Evolutionary conservation across 176 grass and related monocot species (phyloP).

Genomic region (Oryza longistaminata): DNA sequence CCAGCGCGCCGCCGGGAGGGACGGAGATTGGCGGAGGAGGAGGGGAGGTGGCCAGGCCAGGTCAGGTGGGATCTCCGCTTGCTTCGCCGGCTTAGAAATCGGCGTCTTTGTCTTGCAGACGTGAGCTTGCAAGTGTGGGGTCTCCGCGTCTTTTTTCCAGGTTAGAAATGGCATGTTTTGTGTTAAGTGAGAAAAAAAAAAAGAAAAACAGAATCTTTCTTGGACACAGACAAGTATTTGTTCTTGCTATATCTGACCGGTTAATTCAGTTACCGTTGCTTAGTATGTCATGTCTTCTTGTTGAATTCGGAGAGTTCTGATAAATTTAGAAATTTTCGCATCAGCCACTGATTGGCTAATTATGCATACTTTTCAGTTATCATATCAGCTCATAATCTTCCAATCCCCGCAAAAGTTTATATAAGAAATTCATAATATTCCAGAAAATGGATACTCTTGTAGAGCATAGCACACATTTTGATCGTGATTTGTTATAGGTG

Average conservation of each 20-base stretch:
- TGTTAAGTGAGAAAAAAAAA: not conserved
- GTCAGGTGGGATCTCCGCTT: not conserved
- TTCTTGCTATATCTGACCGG: not conserved
- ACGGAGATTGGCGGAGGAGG: not conserved
- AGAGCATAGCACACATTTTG: not conserved
- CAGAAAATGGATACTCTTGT: not conserved
- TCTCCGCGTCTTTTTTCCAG: not conserved
- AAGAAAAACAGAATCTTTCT: not conserved
- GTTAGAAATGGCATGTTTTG: not conserved
- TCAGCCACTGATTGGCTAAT: not conserved
- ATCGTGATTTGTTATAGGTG: constrained; percentile 19
- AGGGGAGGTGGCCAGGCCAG: not conserved
- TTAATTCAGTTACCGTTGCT: not conserved
- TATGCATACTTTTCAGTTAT: not conserved
- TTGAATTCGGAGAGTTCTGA: not conserved
- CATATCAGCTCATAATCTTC: not conserved
- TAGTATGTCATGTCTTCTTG: not conserved
- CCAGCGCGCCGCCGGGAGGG: not conserved
- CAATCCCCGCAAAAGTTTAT: too few species aligned
- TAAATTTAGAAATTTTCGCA: not conserved
- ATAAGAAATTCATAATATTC: not conserved
- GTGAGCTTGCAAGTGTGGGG: not conserved
- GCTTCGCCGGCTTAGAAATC: not conserved
- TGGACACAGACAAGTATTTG: not conserved
- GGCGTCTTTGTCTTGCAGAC: constrained; percentile 24